Conservation (phyloP, 1,284 basidiomycete species). For the Meira miltonrushii region DNA sequence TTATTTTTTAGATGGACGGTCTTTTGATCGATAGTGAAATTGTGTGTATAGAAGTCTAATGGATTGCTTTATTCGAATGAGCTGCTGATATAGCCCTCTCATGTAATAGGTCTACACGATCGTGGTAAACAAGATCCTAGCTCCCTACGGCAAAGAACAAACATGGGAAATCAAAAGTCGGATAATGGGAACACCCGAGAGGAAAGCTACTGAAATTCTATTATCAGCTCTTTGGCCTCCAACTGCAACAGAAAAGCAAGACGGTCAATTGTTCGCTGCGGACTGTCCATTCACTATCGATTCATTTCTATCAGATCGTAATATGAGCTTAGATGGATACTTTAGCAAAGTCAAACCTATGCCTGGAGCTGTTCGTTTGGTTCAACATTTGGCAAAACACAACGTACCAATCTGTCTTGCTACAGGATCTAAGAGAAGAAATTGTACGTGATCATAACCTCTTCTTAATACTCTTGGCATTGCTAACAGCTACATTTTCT, state of each 20-base stretch:
- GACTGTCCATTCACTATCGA: slow-evolving; percentile 51
- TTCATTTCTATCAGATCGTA: slow-evolving; percentile 41
- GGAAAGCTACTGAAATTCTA: slow-evolving; percentile 44
- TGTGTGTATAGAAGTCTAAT: slow-evolving; percentile 4
- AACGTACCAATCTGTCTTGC: slow-evolving; percentile 50
- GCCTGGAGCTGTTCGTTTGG: slow-evolving; percentile 45
- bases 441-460: slow-evolving; percentile 23
- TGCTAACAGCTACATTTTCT: slow-evolving; percentile 1
- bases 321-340: slow-evolving; percentile 37
- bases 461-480: neutral
- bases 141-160: slow-evolving; percentile 50
- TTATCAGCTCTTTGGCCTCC: slow-evolving; percentile 46
- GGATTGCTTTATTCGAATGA: neutral
- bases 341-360: slow-evolving; percentile 47
- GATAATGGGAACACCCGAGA: slow-evolving; percentile 51
- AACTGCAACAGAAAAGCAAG: slow-evolving; percentile 11
- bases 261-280: slow-evolving; percentile 22
- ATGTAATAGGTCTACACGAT: slow-evolving; percentile 42
- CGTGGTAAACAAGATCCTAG: slow-evolving; percentile 50
- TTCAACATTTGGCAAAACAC: slow-evolving; percentile 45
- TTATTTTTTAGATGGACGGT: slow-evolving; percentile 41
- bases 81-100: neutral
- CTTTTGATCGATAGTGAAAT: slow-evolving; percentile 50
- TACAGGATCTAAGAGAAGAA: slow-evolving; percentile 46
- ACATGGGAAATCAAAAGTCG: slow-evolving; percentile 52